Conservation (phyloP, 176 grass and related monocot species). For the Phoenix dactylifera region DNA sequence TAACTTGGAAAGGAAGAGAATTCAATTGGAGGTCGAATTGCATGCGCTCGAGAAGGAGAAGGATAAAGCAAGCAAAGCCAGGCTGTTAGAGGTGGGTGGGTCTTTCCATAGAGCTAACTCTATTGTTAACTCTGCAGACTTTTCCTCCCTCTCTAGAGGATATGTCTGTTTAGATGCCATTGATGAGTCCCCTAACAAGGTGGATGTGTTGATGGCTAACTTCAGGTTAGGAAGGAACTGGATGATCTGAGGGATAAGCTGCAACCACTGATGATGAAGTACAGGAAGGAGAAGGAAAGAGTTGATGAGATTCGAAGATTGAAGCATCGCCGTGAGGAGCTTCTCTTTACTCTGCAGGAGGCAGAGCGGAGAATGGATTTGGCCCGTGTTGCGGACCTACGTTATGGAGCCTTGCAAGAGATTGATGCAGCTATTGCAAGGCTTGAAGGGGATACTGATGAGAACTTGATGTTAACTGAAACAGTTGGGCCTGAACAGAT, state of each 20-base stretch:
- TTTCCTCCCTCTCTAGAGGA: background rate
- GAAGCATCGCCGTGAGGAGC: constrained; percentile 48
- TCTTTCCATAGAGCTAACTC: background rate
- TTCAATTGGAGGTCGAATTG: constrained; percentile 68
- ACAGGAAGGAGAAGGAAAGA: constrained; percentile 70
- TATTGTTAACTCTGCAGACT: background rate
- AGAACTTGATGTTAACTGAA: constrained; percentile 76
- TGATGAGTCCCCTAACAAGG: too few relatives aligned
- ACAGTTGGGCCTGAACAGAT: constrained; percentile 71
- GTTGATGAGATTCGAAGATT: constrained; percentile 70
- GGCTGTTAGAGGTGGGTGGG: constrained; percentile 45
- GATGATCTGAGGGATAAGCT: constrained; percentile 77
- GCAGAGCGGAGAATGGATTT: constrained; percentile 70
- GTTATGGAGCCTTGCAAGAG: constrained; percentile 45
- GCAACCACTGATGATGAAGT: constrained; percentile 67
- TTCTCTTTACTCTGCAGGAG: constrained; percentile 54
- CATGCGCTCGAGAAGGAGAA: constrained; percentile 85
- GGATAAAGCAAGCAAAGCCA: constrained; percentile 64
- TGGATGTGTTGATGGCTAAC: background rate
- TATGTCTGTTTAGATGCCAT: too few relatives aligned
- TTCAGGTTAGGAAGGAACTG: constrained; percentile 38
- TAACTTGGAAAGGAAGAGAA: constrained; percentile 68
- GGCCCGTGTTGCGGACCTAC: constrained; percentile 59
- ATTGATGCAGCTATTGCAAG: constrained; percentile 55
- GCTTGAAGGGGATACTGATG: constrained; percentile 58